Percentiles rank a stretch among this genome's conserved stretches.
Conservation (phyloP, 495 filamentous ascomycete species). For the Podospora bellae-mahoneyi region DNA sequence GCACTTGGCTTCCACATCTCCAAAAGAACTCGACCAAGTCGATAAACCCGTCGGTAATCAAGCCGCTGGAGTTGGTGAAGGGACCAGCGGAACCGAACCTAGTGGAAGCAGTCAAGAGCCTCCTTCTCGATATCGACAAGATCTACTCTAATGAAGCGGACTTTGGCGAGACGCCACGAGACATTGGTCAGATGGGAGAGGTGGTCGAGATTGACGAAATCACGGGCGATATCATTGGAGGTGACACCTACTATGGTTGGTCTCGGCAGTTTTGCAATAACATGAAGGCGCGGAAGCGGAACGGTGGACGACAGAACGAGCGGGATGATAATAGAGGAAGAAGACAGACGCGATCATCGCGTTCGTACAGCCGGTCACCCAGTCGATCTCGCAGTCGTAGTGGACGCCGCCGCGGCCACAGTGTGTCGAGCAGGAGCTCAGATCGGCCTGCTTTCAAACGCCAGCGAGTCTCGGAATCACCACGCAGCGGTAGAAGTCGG, state of each 20-base stretch:
- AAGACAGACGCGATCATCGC: slow-evolving; percentile 30
- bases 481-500: slow-evolving; percentile 9
- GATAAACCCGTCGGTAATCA: slow-evolving; percentile 67
- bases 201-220: slow-evolving; percentile 57
- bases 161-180: slow-evolving; percentile 37
- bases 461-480: slow-evolving; percentile 22
- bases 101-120: slow-evolving; percentile 60
- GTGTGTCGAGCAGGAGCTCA: slow-evolving; percentile 29
- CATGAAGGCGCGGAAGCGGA: slow-evolving; percentile 63
- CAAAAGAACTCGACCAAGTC: slow-evolving; percentile 69
- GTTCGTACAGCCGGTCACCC: slow-evolving; percentile 37
- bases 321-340: slow-evolving; percentile 22
- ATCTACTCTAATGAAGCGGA: slow-evolving; percentile 51
- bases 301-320: slow-evolving; percentile 22
- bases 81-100: slow-evolving; percentile 69
- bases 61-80: slow-evolving; percentile 67
- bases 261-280: slow-evolving; percentile 73
- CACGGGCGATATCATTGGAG: slow-evolving; percentile 55
- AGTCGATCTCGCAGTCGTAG: slow-evolving; percentile 33
- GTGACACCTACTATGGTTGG: slow-evolving; percentile 86
- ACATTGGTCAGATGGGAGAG: slow-evolving; percentile 75
- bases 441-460: slow-evolving; percentile 28
- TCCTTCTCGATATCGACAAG: slow-evolving; percentile 64
- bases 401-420: slow-evolving; percentile 22
- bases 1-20: slow-evolving; percentile 74